Base-by-base conservation (phyloP, 139 green algal genomes). In the Medakamo hakoo region DNA sequence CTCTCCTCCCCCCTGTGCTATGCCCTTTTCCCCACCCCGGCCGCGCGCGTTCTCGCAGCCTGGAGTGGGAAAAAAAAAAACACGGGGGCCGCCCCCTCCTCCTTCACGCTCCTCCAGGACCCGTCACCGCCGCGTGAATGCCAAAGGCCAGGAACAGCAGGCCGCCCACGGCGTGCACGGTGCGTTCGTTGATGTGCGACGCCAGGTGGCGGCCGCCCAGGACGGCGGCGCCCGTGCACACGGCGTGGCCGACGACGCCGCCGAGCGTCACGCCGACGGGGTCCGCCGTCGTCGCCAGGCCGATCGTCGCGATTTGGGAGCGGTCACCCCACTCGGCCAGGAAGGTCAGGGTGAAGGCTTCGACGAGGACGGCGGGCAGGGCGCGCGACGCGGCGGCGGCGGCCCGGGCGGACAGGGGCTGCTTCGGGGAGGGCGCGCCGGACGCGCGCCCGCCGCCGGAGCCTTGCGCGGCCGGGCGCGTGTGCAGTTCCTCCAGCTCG, bases 321-420 rank as follows among this genome's bases (percentile, higher is more conserved):
- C 92, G 81, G 76, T 99, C 93, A 18, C 93, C 93, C 93, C 93
- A 99, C 76, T 99, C 93, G 1, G 93, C 93, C 24, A 98, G 63
- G 69, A 99, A 99, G 0, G 88, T 98, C 32, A 99, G 80, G 19
- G 92, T 86, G 78, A 98, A 97, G 0, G 84, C 77, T 66, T 98
- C 92, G 1, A 98, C 30, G 57, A 96, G 92, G 23, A 98, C 84
- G 30, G 86, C 85, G 2, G 80, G 40, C 40, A 87, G 58, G 90
- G 80, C 22, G 91, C 48, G 60, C 78, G 79, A 1, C 68, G 49
- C 56, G 90, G 69, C 14, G 29, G 40, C 16, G 40, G 40, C 40
- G 9, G 16, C 9, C 9, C 9, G 16, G 40, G 40, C 40, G 40
- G 9, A 16, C 56, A 24, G 28, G 19, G 29, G 48, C 19, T 55